phyloP scores from a whole-genome alignment of 768 basidiomycete genomes.

The Lactifluus echinatus region DNA sequence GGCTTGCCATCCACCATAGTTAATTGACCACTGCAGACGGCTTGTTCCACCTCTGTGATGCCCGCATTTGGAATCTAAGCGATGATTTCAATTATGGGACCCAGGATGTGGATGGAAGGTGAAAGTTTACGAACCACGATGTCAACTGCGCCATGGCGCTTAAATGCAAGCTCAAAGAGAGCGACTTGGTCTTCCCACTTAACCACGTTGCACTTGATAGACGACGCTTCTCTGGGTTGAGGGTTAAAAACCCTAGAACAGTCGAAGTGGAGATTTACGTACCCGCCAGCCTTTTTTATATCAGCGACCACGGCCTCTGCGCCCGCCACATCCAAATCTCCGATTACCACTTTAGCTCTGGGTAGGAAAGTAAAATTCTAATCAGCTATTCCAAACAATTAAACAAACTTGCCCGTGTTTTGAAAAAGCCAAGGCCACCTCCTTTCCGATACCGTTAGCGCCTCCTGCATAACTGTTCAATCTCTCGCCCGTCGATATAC shows the following conservation, averaged over 20 bases:
- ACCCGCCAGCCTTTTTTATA: slow-evolving; percentile 20
- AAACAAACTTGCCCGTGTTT: slow-evolving; percentile 19
- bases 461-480: slow-evolving; percentile 13
- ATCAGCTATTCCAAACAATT: not conserved
- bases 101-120: not conserved
- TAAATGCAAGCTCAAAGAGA: slow-evolving; percentile 27
- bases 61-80: slow-evolving; percentile 23
- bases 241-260: not conserved
- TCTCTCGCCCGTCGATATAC: not conserved
- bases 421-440: slow-evolving; percentile 22
- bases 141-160: slow-evolving; percentile 25
- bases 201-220: slow-evolving; percentile 20
- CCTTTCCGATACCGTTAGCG: slow-evolving; percentile 24
- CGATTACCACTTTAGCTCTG: slow-evolving; percentile 19
- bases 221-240: slow-evolving; percentile 13
- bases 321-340: slow-evolving; percentile 6
- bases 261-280: not conserved
- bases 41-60: slow-evolving; percentile 1
- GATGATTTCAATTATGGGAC: too few relatives aligned
- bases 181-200: slow-evolving; percentile 25
- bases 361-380: not conserved
- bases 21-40: slow-evolving; percentile 6
- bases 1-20: slow-evolving; percentile 23
- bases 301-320: slow-evolving; percentile 9
- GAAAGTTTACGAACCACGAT: slow-evolving; percentile 24